Base-by-base conservation (phyloP, 2,329 filamentous ascomycete species). In the Exophiala alcalophila region DNA sequence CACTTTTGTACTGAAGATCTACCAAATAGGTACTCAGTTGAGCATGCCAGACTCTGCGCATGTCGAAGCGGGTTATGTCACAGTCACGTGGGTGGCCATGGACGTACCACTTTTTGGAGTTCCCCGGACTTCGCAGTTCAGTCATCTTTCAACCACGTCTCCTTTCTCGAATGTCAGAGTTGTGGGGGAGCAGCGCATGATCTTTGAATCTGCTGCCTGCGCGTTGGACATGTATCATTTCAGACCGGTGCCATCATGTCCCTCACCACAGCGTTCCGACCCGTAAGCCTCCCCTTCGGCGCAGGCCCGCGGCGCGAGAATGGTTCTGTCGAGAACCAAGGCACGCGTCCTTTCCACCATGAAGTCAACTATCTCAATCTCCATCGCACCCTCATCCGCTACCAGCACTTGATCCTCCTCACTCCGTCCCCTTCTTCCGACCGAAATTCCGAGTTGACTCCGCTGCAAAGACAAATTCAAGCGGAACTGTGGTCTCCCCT, bases 321-420 rank as follows among this genome's bases (percentile, higher is more conserved):
- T 20, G 8, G 28, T 7, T 19, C 20, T 3, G 9, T 23, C 15
- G 42, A 49, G 19, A 31, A 21, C 19, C 15, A 28, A 6, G 28
- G 33, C 11, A 24, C 44, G 24, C 48, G 40, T 19, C 42, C 47
- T 3, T 51, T 56, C 30, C 48, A 50, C 7, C 44, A 55, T 34
- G 44, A 53, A 30, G 42, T 52, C 25, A 57, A 59, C 16, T 56
- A 63, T n/a, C 58, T 70, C 27, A 68, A 63, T 34, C 57, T 70
- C 11, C 58, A 65, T 20, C 65, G 66, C 28, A 59, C 70, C n/a
- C 59, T 71, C 27, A 57, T 62, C 11, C 65, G 68, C 20, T 61
- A 70, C 16, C 66, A 66, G 44, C 67, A 71, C 36, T 57, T 71
- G 25, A 62, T 70, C 37, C 65, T 66, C 4, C 49, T 57, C 5